These are phyloP conservation scores for Trichocladium antarcticum DNA, from an alignment of 495 filamentous ascomycete genomes.

Conservation along the genomic window DNA sequence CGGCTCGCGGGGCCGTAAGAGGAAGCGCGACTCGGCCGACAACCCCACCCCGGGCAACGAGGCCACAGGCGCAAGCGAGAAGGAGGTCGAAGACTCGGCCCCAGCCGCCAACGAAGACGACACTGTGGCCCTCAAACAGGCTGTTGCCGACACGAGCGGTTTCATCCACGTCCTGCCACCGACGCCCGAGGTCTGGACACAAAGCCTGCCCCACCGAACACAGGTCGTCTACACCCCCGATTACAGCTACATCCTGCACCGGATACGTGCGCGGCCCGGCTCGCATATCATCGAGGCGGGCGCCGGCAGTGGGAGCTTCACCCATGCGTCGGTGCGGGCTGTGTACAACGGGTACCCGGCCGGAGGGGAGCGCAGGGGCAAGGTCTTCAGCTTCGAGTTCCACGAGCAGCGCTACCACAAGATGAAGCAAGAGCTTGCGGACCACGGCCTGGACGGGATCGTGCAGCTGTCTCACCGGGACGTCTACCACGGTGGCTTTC, in stretches of 20 bases:
- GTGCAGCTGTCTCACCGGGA: slow-evolving; percentile 83
- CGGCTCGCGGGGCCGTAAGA: slow-evolving; percentile 60
- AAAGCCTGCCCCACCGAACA: slow-evolving; percentile 80
- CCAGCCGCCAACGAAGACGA: slow-evolving; percentile 13
- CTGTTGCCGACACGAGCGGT: slow-evolving; percentile 59
- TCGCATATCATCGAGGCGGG: slow-evolving; percentile 81
- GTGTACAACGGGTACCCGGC: slow-evolving; percentile 72
- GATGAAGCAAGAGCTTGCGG: slow-evolving; percentile 58
- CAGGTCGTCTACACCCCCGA: slow-evolving; percentile 98
- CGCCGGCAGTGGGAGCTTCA: slow-evolving; percentile 89
- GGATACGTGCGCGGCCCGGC: slow-evolving; percentile 72
- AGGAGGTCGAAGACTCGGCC: slow-evolving; percentile 20
- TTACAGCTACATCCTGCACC: slow-evolving; percentile 88
- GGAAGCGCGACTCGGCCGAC: slow-evolving; percentile 47
- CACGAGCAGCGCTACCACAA: slow-evolving; percentile 66
- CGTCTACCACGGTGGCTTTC: slow-evolving; percentile 81
- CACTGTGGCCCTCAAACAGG: slow-evolving; percentile 26
- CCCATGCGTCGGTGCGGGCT: slow-evolving; percentile 76
- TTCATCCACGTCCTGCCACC: slow-evolving; percentile 87
- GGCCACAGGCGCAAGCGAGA: slow-evolving; percentile 18
- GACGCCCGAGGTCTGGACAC: slow-evolving; percentile 88
- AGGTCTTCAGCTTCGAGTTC: slow-evolving; percentile 90
- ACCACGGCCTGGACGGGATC: slow-evolving; percentile 60
- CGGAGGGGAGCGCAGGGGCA: slow-evolving; percentile 43
- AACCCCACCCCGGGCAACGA: slow-evolving; percentile 32